phyloP scores from a whole-genome alignment of 108 stramenopile species.

The Cylindrotheca fusiformis region DNA sequence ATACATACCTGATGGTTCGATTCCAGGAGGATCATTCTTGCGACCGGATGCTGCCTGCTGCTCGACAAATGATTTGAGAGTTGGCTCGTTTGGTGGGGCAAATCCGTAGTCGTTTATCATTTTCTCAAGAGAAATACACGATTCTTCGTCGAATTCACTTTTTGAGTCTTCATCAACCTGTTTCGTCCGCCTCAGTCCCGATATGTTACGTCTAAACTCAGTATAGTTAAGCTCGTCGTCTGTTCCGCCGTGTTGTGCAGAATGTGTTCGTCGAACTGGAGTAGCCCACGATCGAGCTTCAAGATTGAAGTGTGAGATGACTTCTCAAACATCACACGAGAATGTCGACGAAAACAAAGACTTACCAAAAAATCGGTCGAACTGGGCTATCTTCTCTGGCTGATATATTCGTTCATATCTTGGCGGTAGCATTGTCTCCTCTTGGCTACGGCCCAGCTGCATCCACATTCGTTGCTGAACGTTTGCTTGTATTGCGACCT shows the following conservation, averaged over 20 bases:
- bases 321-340: neutral
- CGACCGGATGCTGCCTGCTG: constrained; percentile 5
- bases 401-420: constrained; percentile 68
- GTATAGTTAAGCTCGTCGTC: constrained; percentile 48
- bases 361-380: constrained; percentile 69
- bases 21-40: neutral
- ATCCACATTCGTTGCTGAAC: constrained; percentile 88
- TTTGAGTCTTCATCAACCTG: neutral
- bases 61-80: constrained; percentile 20
- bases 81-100: constrained; percentile 19
- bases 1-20: neutral
- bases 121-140: constrained; percentile 6
- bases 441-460: constrained; percentile 51
- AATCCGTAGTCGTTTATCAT: constrained; percentile 27
- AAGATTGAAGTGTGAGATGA: neutral
- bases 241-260: constrained; percentile 52
- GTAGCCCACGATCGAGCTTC: constrained; percentile 55
- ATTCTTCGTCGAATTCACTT: constrained; percentile 5
- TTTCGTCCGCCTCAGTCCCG: constrained; percentile 8
- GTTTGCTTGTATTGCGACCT: constrained; percentile 61
- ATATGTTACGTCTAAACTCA: constrained; percentile 31
- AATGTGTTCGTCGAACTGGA: constrained; percentile 72
- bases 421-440: constrained; percentile 54
- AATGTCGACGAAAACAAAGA: constrained; percentile 7
- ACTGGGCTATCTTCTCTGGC: constrained; percentile 61